phyloP scores from a whole-genome alignment of 768 basidiomycete species.

The Phylloporus sp. region DNA sequence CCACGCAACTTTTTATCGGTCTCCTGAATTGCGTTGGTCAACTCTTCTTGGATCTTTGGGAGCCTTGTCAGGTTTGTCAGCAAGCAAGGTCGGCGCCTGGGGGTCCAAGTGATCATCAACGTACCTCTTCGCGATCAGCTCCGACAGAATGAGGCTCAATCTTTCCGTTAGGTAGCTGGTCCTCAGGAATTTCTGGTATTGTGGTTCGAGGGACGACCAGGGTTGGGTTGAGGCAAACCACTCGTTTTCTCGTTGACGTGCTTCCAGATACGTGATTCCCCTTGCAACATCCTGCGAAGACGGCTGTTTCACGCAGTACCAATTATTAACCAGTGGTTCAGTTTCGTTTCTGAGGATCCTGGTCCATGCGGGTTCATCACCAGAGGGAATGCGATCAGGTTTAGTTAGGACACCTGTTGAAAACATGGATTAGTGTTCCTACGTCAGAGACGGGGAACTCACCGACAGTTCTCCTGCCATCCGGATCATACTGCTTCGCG shows the following conservation, averaged over 20 bases:
- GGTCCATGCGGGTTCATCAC: slow-evolving; percentile 44
- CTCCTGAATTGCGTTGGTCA: slow-evolving; percentile 40
- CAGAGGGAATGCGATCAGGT: slow-evolving; percentile 48
- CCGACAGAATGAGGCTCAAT: slow-evolving; percentile 56
- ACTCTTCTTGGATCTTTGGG: slow-evolving; percentile 56
- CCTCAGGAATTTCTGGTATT: slow-evolving; percentile 49
- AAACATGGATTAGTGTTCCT: neutral
- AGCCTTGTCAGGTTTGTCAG: slow-evolving; percentile 37
- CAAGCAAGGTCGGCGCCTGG: neutral
- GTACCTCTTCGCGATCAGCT: slow-evolving; percentile 58
- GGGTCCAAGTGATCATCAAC: slow-evolving; percentile 1
- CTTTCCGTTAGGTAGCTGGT: slow-evolving; percentile 53
- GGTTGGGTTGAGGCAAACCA: slow-evolving; percentile 52
- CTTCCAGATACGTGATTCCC: slow-evolving; percentile 49
- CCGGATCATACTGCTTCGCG: slow-evolving; percentile 53
- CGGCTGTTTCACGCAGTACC: slow-evolving; percentile 40
- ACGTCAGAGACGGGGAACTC: slow-evolving; percentile 36
- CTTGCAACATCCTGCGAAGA: slow-evolving; percentile 21
- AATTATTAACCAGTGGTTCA: slow-evolving; percentile 26
- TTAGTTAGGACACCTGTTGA: slow-evolving; percentile 48
- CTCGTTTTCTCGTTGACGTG: slow-evolving; percentile 48
- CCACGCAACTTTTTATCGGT: slow-evolving; percentile 31
- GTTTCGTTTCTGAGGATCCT: slow-evolving; percentile 51
- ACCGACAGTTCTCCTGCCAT: slow-evolving; percentile 70
- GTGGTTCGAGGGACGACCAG: slow-evolving; percentile 50